Evolutionary conservation across 805 yeast genomes (phyloP).

Genomic region (Suhomyces xylopsoci): DNA sequence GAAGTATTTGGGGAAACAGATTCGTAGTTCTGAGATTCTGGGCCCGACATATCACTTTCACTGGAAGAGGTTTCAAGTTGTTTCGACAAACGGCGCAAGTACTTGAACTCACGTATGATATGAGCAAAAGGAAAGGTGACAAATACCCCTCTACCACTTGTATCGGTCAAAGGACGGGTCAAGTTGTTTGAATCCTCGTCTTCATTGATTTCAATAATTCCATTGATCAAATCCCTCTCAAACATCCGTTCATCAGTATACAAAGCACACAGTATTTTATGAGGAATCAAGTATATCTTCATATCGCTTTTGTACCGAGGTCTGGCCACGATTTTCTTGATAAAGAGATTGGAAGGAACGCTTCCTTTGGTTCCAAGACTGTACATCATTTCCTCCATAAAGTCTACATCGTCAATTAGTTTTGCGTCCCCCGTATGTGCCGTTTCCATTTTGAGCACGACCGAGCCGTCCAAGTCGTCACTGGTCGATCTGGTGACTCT

Average conservation of each 20-base stretch:
- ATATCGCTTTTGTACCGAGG: constrained; percentile 62
- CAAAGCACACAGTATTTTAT: constrained; percentile 30
- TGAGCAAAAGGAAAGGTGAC: constrained; percentile 11
- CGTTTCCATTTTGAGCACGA: constrained; percentile 52
- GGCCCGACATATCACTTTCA: neutral
- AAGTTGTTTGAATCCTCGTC: constrained; percentile 4
- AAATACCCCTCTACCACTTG: constrained; percentile 14
- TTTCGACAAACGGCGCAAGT: constrained; percentile 1
- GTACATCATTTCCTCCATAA: constrained; percentile 34
- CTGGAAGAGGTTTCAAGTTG: neutral
- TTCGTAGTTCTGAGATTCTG: neutral
- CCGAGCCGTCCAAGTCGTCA: constrained; percentile 48
- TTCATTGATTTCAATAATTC: constrained; percentile 38
- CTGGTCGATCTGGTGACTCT: constrained; percentile 57
- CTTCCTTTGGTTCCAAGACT: constrained; percentile 42
- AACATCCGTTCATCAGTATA: constrained; percentile 51
- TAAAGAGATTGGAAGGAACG: constrained; percentile 45
- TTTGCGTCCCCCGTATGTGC: constrained; percentile 51
- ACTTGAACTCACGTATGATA: constrained; percentile 4
- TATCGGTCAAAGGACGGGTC: neutral
- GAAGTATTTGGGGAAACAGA: neutral
- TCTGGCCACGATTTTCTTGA: constrained; percentile 57
- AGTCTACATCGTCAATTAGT: constrained; percentile 49
- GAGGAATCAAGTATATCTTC: constrained; percentile 57
- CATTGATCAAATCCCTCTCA: constrained; percentile 50